Evolutionary conservation across 1,284 basidiomycete genomes (phyloP).

Genomic region (Rhizoctonia solani): DNA sequence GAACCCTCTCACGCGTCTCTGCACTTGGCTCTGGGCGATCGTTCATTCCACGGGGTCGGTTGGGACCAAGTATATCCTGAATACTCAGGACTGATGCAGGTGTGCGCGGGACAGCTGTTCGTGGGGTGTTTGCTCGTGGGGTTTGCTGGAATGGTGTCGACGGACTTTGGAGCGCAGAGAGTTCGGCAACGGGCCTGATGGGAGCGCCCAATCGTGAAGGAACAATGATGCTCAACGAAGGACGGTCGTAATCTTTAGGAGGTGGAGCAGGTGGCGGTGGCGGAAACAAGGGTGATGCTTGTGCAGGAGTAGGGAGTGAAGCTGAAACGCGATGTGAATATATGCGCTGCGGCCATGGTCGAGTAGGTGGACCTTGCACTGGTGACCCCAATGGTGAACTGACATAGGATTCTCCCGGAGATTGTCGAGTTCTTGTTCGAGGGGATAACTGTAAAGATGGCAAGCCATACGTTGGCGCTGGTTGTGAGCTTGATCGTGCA

Average conservation of each 20-base stretch:
- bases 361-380: too few relatives aligned
- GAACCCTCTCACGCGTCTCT: slow-evolving; percentile 17
- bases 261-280: too few relatives aligned
- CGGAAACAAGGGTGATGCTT: neutral
- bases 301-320: neutral
- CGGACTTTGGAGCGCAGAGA: slow-evolving; percentile 1
- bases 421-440: slow-evolving; percentile 7
- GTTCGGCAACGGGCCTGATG: slow-evolving; percentile 19
- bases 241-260: neutral
- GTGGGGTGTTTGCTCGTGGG: too few relatives aligned
- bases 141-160: neutral
- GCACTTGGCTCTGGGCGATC: slow-evolving; percentile 1
- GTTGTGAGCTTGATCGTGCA: slow-evolving; percentile 9
- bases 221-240: slow-evolving; percentile 10
- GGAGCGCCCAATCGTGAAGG: slow-evolving; percentile 22
- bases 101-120: slow-evolving; percentile 8
- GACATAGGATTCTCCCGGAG: too few relatives aligned
- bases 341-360: slow-evolving; percentile 21
- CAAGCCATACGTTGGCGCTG: slow-evolving; percentile 14
- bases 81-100: too few relatives aligned
- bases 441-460: slow-evolving; percentile 22
- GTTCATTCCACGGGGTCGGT: neutral
- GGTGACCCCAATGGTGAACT: too few relatives aligned
- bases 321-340: neutral
- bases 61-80: too few relatives aligned